phyloP scores from a whole-genome alignment of 768 basidiomycete species.

The Strobilomyces confusus region DNA sequence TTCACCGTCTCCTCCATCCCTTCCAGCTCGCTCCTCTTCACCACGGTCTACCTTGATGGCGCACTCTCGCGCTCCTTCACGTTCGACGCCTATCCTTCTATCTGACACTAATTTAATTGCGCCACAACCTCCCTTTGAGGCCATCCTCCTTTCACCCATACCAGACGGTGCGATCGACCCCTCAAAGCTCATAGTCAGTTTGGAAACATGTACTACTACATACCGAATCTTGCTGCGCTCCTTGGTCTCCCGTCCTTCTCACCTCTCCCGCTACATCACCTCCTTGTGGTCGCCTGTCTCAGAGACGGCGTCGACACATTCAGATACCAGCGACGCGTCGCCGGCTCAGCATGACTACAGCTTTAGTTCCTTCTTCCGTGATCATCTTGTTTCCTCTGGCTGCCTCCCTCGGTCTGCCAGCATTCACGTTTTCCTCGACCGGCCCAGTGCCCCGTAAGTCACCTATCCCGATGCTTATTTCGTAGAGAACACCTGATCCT shows the following conservation, averaged over 20 bases:
- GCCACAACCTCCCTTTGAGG: constrained; percentile 54
- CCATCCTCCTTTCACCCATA: constrained; percentile 60
- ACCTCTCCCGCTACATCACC: constrained; percentile 55
- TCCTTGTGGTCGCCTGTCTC: constrained; percentile 43
- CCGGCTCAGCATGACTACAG: constrained; percentile 20
- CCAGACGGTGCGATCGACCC: constrained; percentile 49
- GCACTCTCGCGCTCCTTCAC: constrained; percentile 35
- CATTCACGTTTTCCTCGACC: constrained; percentile 75
- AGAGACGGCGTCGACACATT: constrained; percentile 53
- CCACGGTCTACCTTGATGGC: constrained; percentile 23
- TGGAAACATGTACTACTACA: constrained; percentile 70
- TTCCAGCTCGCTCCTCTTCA: constrained; percentile 36
- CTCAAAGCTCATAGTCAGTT: constrained; percentile 59
- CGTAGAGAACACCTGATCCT: constrained; percentile 1
- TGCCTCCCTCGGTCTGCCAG: constrained; percentile 43
- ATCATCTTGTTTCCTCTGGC: constrained; percentile 61
- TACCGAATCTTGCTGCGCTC: constrained; percentile 66
- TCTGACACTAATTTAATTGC: constrained; percentile 41
- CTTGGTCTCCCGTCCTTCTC: constrained; percentile 63
- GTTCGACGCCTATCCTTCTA: constrained; percentile 49
- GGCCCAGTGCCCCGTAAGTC: constrained; percentile 75
- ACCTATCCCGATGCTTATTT: neutral
- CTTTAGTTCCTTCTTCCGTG: constrained; percentile 52
- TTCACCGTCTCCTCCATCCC: constrained; percentile 22
- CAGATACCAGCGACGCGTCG: constrained; percentile 41